Evolutionary conservation across 2,329 filamentous ascomycete species (phyloP), one percentile per base, ranked within the genome.

Genomic region (Xylaria sp.): DNA sequence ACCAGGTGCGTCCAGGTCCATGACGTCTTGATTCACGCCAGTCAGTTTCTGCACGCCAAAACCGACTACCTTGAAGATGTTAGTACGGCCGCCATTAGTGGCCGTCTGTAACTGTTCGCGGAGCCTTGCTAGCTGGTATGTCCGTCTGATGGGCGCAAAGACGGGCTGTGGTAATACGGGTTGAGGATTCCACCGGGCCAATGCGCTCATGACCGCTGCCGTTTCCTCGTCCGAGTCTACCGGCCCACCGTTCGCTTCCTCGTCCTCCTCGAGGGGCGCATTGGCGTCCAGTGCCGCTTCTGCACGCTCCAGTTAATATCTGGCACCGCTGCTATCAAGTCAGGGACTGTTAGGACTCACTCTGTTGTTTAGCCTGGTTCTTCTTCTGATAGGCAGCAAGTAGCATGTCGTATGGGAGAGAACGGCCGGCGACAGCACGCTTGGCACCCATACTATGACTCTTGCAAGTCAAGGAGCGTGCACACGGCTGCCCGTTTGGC

Each of bases 291-390:
- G 92, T 46, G 94, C 94, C 44, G 94, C 94, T 83, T 98, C 93
- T 96, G 79, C 76, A 79, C 66, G 63, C 66, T 67, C 25, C 73
- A 72, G 74, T 73, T 54, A 72, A 60, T 51, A 56, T 50, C 23
- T 44, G 15, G 2, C 20, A 7, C 8, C 12, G 8, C 6, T 25
- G 25, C 20, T 28, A 28, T 44, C 23, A 28, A 8, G n/a, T 44
- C 37, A 9, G 23, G 12, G 18, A 25, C 18, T 28, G 18, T 10
- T 28, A 9, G 34, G 54, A 87, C 91, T 82, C 86, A 94, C 93
- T 97, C 81, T 98, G 96, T 83, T 97, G 93, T 78, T 97, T 97
- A 25, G 96, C 96, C 81, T 98, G 96, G 76, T 99, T 99, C 86
- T 98, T 98, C 87, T 98, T 98, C 80, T 96, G 93, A 77, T 96